Base-by-base conservation (phyloP, 352 stramenopile genomes). In the Globisporangium okanoganense region DNA sequence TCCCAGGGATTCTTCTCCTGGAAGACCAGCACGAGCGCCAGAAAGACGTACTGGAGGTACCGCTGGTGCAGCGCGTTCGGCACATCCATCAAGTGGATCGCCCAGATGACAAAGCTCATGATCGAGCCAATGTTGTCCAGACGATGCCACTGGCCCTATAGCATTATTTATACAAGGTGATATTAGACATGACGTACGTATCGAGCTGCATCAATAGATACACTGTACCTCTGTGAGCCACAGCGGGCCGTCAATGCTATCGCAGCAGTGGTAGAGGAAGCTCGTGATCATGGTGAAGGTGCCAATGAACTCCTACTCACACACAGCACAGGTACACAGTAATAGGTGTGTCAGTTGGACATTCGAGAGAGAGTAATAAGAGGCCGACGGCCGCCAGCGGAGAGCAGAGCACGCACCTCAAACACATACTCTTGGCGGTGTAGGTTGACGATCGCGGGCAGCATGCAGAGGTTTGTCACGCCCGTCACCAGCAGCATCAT, bases 1-100 rank as follows among this genome's bases (percentile, higher is more conserved):
- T 91, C 76, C 83, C 83, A 92, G 41, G 83, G 83, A 22, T 92
- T 87, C 51, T 90, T 90, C 62, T 91, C 79, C 58, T 92, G 83
- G 56, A 86, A 78, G 14, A 87, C 43, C 12, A 92, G 70, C 58
- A 90, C 81, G 53, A 85, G 61, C 0, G 64, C 61, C 22, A 92
- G 54, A 58, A 90, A 90, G 27, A 73, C 64, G 61, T 92, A 92
- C 56, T 92, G 82, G 44, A 87, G 49, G 36, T 91, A 91, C 6
- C 67, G 69, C 69, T 84, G 62, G 12, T 67, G 61, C 29, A 74
- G 33, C 4, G 69, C 63, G 25, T 72, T 54, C 4, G 66, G 66
- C 22, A 92, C 53, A 48, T 92, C 81, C 79, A 91, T 90, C 54
- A 92, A 76, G 65, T 92, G 78, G 52, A 92, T 86, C 24, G 41